Conservation (phyloP, 352 stramenopile species). For the Saprolegnia diclina region DNA sequence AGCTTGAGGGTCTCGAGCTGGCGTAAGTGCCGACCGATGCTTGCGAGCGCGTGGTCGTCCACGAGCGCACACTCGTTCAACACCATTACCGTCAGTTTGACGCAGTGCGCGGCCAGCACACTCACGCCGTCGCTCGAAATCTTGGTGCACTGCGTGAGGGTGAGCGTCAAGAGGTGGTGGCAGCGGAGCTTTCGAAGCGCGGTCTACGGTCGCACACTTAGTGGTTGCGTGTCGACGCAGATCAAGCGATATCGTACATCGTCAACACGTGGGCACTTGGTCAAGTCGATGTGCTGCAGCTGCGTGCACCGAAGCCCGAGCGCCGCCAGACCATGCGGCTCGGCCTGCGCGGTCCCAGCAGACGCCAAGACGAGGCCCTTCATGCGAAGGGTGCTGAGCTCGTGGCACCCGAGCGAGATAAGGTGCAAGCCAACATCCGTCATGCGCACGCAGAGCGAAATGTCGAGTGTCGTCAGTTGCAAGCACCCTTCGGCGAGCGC, state of each 20-base stretch:
- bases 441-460: slow-evolving; percentile 45
- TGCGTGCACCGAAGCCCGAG: slow-evolving; percentile 15
- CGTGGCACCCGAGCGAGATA: slow-evolving; percentile 5
- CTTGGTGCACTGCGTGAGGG: slow-evolving; percentile 29
- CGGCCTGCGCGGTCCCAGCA: slow-evolving; percentile 37
- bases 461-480: slow-evolving; percentile 43
- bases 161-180: slow-evolving; percentile 26
- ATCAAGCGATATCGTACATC: neutral
- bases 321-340: slow-evolving; percentile 3
- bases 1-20: slow-evolving; percentile 42
- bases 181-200: slow-evolving; percentile 28
- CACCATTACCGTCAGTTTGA: slow-evolving; percentile 32
- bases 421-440: slow-evolving; percentile 48
- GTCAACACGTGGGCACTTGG: slow-evolving; percentile 40
- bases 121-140: slow-evolving; percentile 33
- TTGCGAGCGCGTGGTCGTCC: slow-evolving; percentile 36
- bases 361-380: slow-evolving; percentile 32
- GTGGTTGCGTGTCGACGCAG: neutral
- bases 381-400: slow-evolving; percentile 11
- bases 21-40: neutral
- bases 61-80: slow-evolving; percentile 36
- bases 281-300: slow-evolving; percentile 39
- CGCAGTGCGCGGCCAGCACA: slow-evolving; percentile 30
- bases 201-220: no score
- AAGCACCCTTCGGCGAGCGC: slow-evolving; percentile 74